Evolutionary conservation across 441 rosid species (phyloP), one percentile per base, ranked within the genome.

Genomic region (Eruca vesicaria): DNA sequence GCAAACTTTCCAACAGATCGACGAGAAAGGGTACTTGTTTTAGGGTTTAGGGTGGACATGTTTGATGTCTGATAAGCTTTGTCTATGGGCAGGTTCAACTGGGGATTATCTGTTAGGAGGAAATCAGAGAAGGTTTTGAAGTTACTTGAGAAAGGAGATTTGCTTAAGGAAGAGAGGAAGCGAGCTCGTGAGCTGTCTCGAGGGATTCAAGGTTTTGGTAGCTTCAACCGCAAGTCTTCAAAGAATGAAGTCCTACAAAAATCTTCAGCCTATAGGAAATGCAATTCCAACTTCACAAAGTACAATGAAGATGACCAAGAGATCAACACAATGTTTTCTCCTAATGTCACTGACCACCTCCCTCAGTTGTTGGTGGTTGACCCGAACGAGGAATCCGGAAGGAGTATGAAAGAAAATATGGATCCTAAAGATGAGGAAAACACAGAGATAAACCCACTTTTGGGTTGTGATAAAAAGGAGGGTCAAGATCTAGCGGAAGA

Each of bases 121-220:
- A 92, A 92, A 84, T 82, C 97, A 2, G 92, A 88, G 65, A 88
- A 89, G 78, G 79, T 88, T 12, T 6, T 87, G 74, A 86, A 83
- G 83, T 72, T 92, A 72, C 88, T 95, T 3, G 90, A 86, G 80
- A 83, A 87, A 69, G 95, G 88, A 28, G 68, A 81, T 33, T 79
- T 92, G 23, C 85, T 88, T 35, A 91, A 82, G 72, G 93, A 87
- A 71, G 99, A 95, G 70, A 89, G 95, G 69, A 82, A 83, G 41
- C 82, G 90, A 72, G 89, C 99, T 55, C 86, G 98, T 68, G 94
- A 87, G 82, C 79, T 95, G 12, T 87, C 92, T 2, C 82, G 95
- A 81, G 99, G 83, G 62, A 95, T 95, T 79, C 84, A 85, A 75
- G 99, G 98, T 28, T 92, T 95, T 62, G 99, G 97, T 50, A 95